These are phyloP conservation scores for Psilocybe tampanensis DNA, from an alignment of 768 basidiomycete genomes.

Conservation along the genomic window DNA sequence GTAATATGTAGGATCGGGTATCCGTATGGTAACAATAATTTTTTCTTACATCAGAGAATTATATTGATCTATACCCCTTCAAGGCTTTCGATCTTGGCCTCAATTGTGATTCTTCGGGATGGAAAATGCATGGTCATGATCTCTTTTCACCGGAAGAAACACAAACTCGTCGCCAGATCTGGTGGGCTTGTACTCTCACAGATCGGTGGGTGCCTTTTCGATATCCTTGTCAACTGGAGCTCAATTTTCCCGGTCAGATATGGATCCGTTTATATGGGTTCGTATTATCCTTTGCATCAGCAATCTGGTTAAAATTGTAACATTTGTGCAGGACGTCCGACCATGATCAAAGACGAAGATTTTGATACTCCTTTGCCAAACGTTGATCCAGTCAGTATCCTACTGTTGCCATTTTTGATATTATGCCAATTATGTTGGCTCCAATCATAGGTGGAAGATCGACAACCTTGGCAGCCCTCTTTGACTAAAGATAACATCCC, in stretches of 20 bases:
- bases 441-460: conserved; percentile 55
- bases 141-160: conserved; percentile 69
- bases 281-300: conserved; percentile 3
- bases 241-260: conserved; percentile 37
- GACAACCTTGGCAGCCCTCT: conserved; percentile 54
- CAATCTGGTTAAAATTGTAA: conserved; percentile 10
- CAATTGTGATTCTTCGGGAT: conserved; percentile 76
- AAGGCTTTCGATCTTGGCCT: conserved; percentile 82
- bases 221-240: not conserved
- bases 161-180: conserved; percentile 74
- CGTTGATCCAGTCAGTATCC: conserved; percentile 49
- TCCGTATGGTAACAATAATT: conserved; percentile 28
- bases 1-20: conserved; percentile 24
- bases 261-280: conserved; percentile 77
- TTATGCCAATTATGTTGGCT: conserved; percentile 4
- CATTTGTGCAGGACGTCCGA: conserved; percentile 57
- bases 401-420: not conserved
- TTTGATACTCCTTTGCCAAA: conserved; percentile 68
- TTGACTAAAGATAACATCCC: conserved; percentile 39
- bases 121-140: conserved; percentile 63
- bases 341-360: conserved; percentile 67
- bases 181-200: conserved; percentile 75
- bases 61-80: conserved; percentile 4
- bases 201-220: conserved; percentile 55
- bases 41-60: conserved; percentile 2